Base-by-base conservation (phyloP, 164 flowering plant genomes). In the Annona cherimola region DNA sequence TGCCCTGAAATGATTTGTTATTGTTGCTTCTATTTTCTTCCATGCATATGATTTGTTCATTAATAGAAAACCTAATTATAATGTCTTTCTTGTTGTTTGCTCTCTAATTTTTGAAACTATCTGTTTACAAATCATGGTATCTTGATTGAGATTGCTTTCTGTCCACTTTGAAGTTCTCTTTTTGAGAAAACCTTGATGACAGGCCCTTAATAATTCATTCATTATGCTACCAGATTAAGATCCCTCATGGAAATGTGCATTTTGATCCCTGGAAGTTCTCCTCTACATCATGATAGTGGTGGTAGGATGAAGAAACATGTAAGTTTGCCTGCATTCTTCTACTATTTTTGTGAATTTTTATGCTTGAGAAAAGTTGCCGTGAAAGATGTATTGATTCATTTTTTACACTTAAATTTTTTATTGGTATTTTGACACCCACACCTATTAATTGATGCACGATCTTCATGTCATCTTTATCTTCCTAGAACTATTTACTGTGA, bases 171-270 rank as follows among this genome's bases (percentile, higher is more conserved):
- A 19, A 26, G 5, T 26, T 8, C 39, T 61, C 63, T 6, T 61
- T 61, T 61, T 5, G 63, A 61, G 16, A 14, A 64, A 64, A 64
- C 19, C 6, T 61, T 2, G 18, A 61, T 61, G 63, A 26, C 16
- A 61, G 63, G 20, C 20, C 63, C 5, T 11, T 61, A 19, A 61
- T 45, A 42, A 11, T 57, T 55, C 42, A 42, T 76, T 26, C 70
- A 39, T 74, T 73, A 19, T 76, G 74, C 50, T 84, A 39, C 63
- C 88, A 96, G 99, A 76, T 89, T 96, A 43, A 83, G 98, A 76
- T 86, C 99, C 11, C 85, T 89, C 61, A 95, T 95, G 99, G 99
- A 95, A 78, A 79, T 96, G 79, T 96, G 99, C 78, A 93, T 96
- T 71, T 81, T 96, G 79, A 77, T 86, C 44, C 90, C 95, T 68